Evolutionary conservation across 805 yeast genomes (phyloP).

Genomic region (Candida awuae): DNA sequence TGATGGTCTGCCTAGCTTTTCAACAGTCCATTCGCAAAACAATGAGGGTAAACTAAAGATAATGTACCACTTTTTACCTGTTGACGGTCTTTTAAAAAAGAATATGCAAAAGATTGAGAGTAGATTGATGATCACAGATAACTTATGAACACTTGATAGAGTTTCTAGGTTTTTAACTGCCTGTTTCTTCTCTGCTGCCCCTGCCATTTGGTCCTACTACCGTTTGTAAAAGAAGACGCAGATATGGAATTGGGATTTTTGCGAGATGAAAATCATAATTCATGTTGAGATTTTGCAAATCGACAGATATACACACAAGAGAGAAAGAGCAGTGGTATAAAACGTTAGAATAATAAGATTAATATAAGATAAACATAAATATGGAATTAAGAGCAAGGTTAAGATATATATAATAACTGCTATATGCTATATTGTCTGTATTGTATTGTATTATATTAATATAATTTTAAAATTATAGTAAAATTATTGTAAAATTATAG

Average conservation of each 20-base stretch:
- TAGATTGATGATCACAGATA: conserved; percentile 33
- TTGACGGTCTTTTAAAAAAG: conserved; percentile 37
- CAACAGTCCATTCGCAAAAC: conserved; percentile 44
- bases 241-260: background rate
- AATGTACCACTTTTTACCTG: conserved; percentile 36
- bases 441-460: too few relatives aligned
- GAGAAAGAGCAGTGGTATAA: too few relatives aligned
- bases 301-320: too few relatives aligned
- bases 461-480: too few relatives aligned
- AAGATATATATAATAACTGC: too few relatives aligned
- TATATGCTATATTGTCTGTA: too few relatives aligned
- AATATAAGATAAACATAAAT: too few relatives aligned
- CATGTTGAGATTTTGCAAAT: too few relatives aligned
- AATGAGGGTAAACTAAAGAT: conserved; percentile 36
- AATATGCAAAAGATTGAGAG: conserved; percentile 33
- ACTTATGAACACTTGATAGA: conserved; percentile 26
- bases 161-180: conserved; percentile 26
- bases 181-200: conserved; percentile 32
- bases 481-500: too few relatives aligned
- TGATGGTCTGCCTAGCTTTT: conserved; percentile 53
- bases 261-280: too few relatives aligned
- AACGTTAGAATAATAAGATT: too few relatives aligned
- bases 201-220: conserved; percentile 25
- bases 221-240: background rate
- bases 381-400: too few relatives aligned